Conservation (phyloP, 108 stramenopile species). For the Nitzschia sp. region DNA sequence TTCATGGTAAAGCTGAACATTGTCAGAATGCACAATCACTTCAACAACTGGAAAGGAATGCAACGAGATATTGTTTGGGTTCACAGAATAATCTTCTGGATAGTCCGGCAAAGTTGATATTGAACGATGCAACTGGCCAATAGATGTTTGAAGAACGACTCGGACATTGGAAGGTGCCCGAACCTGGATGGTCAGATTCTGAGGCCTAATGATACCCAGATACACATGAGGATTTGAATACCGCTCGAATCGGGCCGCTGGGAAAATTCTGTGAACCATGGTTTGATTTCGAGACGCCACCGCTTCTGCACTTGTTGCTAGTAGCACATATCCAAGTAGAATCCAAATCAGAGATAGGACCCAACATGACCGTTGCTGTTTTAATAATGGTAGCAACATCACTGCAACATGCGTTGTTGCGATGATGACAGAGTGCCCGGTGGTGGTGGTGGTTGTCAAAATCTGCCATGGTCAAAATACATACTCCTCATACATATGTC, state of each 20-base stretch:
- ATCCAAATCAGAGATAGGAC: too few species aligned
- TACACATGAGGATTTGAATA: constrained; percentile 6
- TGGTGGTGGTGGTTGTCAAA: too few species aligned
- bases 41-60: constrained; percentile 6
- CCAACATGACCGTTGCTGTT: too few species aligned
- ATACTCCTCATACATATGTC: too few species aligned
- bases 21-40: constrained; percentile 12
- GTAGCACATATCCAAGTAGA: too few species aligned
- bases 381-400: too few species aligned
- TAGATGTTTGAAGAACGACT: constrained; percentile 20
- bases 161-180: neutral
- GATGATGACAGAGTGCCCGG: too few species aligned
- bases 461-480: too few species aligned
- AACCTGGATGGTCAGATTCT: neutral
- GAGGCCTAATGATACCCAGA: constrained; percentile 16
- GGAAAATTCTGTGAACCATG: constrained; percentile 29
- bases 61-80: constrained; percentile 19
- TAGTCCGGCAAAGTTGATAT: constrained; percentile 29
- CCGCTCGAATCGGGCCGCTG: constrained; percentile 29
- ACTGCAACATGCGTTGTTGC: too few species aligned
- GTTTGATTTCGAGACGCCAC: neutral
- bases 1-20: constrained; percentile 18
- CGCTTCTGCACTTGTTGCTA: too few species aligned
- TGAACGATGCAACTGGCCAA: constrained; percentile 17
- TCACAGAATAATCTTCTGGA: constrained; percentile 23